Evolutionary conservation across 257 asterid species (phyloP).

Genomic region (Nicotiana tabacum): DNA sequence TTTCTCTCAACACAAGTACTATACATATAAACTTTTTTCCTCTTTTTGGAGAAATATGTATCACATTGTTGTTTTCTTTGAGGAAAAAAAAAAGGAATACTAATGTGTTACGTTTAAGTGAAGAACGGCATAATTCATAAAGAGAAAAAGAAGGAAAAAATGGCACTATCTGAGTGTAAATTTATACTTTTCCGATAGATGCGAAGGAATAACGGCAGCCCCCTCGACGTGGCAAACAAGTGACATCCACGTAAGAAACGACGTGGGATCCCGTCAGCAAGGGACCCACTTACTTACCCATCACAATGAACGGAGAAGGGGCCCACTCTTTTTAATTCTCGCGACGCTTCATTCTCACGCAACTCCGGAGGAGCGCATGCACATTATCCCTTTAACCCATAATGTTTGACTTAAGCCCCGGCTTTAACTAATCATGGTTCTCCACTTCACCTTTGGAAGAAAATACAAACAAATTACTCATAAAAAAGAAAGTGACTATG

Average conservation of each 20-base stretch:
- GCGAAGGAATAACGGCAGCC: constrained; percentile 7
- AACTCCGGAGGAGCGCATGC: constrained; percentile 1
- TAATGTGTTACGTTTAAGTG: neutral
- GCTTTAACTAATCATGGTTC: neutral
- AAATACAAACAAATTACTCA: neutral
- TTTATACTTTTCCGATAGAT: neutral
- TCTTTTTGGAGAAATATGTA: neutral
- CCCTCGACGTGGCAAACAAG: constrained; percentile 19
- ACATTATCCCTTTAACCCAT: neutral
- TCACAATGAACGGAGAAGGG: neutral
- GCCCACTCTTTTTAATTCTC: neutral
- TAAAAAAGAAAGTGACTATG: neutral
- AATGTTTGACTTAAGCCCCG: neutral
- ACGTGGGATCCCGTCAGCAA: constrained; percentile 9
- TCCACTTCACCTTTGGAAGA: neutral
- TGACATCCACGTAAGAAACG: constrained; percentile 22
- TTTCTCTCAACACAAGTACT: neutral
- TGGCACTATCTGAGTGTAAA: neutral
- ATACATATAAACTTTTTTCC: neutral
- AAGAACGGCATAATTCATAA: neutral
- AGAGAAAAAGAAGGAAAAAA: neutral
- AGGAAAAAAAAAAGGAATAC: neutral
- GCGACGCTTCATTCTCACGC: constrained; percentile 28
- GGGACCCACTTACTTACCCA: neutral
- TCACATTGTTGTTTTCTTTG: neutral